Evolutionary conservation across 768 basidiomycete genomes (phyloP).

Genomic region (Clavulina sp.): DNA sequence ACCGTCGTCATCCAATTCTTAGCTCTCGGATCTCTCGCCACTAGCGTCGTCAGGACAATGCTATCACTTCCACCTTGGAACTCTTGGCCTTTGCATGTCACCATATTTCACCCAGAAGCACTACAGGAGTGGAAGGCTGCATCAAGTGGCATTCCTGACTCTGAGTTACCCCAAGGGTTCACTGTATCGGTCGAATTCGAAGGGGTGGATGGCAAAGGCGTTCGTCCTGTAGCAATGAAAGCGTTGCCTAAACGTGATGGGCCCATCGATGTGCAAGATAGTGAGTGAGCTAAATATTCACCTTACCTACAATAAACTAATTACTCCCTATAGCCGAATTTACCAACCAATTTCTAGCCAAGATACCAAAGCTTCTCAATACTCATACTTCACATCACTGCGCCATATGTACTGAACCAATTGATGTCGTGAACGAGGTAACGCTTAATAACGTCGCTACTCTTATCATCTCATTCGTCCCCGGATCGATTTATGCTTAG

Average conservation of each 20-base stretch:
- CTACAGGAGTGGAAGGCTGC: slow-evolving; percentile 31
- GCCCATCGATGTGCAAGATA: slow-evolving; percentile 41
- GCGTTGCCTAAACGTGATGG: slow-evolving; percentile 37
- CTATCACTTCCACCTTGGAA: slow-evolving; percentile 47
- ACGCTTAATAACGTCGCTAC: slow-evolving; percentile 14
- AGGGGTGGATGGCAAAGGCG: slow-evolving; percentile 52
- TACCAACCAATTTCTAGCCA: slow-evolving; percentile 11
- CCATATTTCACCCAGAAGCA: slow-evolving; percentile 52
- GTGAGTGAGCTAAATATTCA: slow-evolving; percentile 19
- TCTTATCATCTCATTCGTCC: not conserved
- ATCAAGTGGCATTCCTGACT: not conserved
- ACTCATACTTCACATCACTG: slow-evolving; percentile 2
- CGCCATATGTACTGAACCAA: slow-evolving; percentile 22
- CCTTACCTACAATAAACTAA: slow-evolving; percentile 4
- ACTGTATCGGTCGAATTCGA: slow-evolving; percentile 37
- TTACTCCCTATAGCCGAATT: slow-evolving; percentile 16
- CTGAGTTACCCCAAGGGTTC: slow-evolving; percentile 25
- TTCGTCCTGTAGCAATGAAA: slow-evolving; percentile 29
- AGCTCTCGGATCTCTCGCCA: not conserved
- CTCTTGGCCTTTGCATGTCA: slow-evolving; percentile 57
- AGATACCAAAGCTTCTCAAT: slow-evolving; percentile 6
- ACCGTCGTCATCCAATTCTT: not conserved
- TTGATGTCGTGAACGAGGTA: slow-evolving; percentile 29
- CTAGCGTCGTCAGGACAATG: slow-evolving; percentile 45
- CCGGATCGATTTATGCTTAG: slow-evolving; percentile 18